These are phyloP conservation scores for Saitozyma sp. DNA, from an alignment of 768 basidiomycete genomes.

Conservation along the genomic window DNA sequence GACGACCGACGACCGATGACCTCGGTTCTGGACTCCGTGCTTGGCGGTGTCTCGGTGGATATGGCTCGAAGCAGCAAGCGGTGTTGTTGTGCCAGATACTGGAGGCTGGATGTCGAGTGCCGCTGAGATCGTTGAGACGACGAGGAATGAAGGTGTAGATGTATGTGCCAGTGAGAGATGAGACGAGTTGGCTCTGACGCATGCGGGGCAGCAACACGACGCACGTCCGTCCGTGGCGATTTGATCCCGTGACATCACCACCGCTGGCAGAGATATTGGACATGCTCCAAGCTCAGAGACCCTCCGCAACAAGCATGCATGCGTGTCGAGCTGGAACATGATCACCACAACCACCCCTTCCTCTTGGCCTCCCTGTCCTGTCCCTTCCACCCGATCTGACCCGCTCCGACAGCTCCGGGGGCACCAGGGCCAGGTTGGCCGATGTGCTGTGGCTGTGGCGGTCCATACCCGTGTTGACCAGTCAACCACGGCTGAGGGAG, in stretches of 20 bases:
- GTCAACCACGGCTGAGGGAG: constrained; percentile 7
- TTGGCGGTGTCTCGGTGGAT: too few species aligned
- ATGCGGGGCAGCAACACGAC: too few species aligned
- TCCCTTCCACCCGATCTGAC: constrained; percentile 27
- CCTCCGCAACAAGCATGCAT: too few species aligned
- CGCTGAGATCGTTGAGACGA: not conserved
- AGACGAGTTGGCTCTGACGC: too few species aligned
- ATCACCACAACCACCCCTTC: constrained; percentile 25
- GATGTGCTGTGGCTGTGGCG: constrained; percentile 4
- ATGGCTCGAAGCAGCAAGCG: too few species aligned
- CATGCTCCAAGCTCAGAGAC: not conserved
- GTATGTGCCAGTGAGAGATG: not conserved
- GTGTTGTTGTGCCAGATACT: too few species aligned
- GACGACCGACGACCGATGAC: too few species aligned
- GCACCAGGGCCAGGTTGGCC: too few species aligned
- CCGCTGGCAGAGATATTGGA: not conserved
- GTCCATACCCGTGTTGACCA: not conserved
- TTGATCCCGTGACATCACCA: not conserved
- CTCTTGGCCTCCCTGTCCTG: constrained; percentile 21
- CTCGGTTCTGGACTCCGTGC: too few species aligned
- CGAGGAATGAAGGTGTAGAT: not conserved
- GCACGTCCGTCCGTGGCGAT: too few species aligned
- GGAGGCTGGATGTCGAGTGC: not conserved
- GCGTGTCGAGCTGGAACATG: not conserved
- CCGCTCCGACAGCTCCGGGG: not conserved